phyloP scores from a whole-genome alignment of 2,329 filamentous ascomycete genomes.

The Xylariomycetidae sp. region DNA sequence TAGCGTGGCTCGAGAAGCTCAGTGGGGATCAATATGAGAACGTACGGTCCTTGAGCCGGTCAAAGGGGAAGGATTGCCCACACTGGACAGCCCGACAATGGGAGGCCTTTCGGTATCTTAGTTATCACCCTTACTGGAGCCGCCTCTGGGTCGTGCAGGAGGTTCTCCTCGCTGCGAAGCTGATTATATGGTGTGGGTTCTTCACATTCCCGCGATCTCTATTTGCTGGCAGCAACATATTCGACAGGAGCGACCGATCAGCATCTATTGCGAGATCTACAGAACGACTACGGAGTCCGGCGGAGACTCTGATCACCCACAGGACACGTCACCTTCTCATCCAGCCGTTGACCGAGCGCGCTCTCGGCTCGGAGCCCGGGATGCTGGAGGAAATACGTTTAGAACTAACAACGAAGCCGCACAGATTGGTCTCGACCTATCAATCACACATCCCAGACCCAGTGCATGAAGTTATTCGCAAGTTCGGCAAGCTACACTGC shows the following conservation, averaged over 20 bases:
- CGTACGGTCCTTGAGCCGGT: conserved; percentile 4
- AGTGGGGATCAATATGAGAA: neutral
- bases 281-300: conserved; percentile 9
- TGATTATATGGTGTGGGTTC: conserved; percentile 11
- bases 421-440: conserved; percentile 6
- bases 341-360: conserved; percentile 1
- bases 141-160: conserved; percentile 16
- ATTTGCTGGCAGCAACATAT: too few species aligned
- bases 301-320: conserved; percentile 7
- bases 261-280: too few species aligned
- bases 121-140: conserved; percentile 12
- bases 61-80: conserved; percentile 1
- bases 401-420: neutral
- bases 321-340: conserved; percentile 4
- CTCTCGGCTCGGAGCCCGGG: conserved; percentile 6
- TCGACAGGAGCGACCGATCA: too few species aligned
- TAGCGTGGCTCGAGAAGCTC: conserved; percentile 10
- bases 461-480: conserved; percentile 7
- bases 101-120: conserved; percentile 10
- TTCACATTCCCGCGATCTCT: conserved; percentile 10
- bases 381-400: conserved; percentile 10
- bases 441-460: conserved; percentile 9
- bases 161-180: conserved; percentile 8
- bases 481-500: conserved; percentile 11
- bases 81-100: conserved; percentile 6